Percentiles rank a stretch among this genome's conserved stretches.
Conservation (phyloP, 2,329 filamentous ascomycete genomes). For the Colletotrichum sublineola region DNA sequence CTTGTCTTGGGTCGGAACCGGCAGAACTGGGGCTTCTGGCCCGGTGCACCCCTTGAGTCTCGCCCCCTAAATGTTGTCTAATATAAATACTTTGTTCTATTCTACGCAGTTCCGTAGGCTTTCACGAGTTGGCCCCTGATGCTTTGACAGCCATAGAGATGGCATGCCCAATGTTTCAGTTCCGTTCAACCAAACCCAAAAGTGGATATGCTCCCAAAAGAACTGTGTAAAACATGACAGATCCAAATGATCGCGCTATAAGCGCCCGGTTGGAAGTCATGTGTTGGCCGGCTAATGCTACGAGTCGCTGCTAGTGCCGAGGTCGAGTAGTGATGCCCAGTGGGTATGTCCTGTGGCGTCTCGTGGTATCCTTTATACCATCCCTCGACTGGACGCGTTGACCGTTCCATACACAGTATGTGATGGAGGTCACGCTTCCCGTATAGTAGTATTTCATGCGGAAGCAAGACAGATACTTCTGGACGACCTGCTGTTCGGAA, state of each 20-base stretch:
- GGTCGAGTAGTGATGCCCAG: too few species aligned
- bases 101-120: neutral
- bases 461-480: neutral
- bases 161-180: too few species aligned
- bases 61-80: neutral
- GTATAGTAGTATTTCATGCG: neutral
- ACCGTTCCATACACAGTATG: neutral
- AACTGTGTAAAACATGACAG: too few species aligned
- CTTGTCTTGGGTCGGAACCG: slow-evolving; percentile 9
- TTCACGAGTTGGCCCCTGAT: neutral
- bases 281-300: neutral
- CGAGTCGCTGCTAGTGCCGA: neutral
- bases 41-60: neutral
- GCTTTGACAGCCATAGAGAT: neutral
- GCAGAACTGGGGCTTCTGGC: neutral
- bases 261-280: too few species aligned
- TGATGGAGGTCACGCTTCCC: neutral
- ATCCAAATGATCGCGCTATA: too few species aligned
- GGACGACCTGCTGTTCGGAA: neutral
- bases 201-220: neutral
- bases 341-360: neutral
- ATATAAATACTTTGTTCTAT: neutral
- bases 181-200: neutral
- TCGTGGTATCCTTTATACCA: too few species aligned
- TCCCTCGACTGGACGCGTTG: too few species aligned